Percentiles rank a stretch among this genome's conserved stretches.
These are phyloP conservation scores for Phytopythium ostracodes DNA, from an alignment of 352 stramenopile genomes.

Conservation along the genomic window DNA sequence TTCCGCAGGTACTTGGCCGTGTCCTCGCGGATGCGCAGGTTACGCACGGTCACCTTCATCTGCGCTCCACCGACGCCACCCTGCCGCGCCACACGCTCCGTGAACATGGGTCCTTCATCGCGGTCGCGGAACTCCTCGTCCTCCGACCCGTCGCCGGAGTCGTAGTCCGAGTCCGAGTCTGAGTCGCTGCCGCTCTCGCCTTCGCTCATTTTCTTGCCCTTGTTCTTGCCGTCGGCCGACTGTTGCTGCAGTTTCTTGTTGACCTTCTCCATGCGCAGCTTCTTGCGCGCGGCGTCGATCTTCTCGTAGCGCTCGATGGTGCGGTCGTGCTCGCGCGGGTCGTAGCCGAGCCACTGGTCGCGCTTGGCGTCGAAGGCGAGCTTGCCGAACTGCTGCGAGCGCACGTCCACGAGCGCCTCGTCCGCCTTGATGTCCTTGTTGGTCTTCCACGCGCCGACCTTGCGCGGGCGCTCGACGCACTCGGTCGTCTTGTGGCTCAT, in stretches of 20 bases:
- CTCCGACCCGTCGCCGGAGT: conserved; percentile 86
- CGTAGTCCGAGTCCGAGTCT: conserved; percentile 89
- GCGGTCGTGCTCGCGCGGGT: conserved; percentile 72
- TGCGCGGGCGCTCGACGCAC: conserved; percentile 92
- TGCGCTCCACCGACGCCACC: conserved; percentile 96
- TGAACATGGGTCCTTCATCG: conserved; percentile 92
- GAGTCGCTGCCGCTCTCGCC: conserved; percentile 40
- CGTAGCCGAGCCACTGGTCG: conserved; percentile 96
- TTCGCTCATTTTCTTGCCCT: conserved; percentile 20
- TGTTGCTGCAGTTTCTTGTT: conserved; percentile 66
- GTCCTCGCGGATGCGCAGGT: conserved; percentile 98
- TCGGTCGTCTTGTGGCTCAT: conserved; percentile 91
- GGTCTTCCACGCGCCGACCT: conserved; percentile 91
- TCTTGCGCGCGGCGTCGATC: conserved; percentile 75
- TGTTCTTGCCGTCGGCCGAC: conserved; percentile 34
- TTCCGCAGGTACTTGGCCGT: conserved; percentile 99
- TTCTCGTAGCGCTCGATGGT: conserved; percentile 82
- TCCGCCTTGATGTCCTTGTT: conserved; percentile 87
- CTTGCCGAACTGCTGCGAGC: conserved; percentile 89
- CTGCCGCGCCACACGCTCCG: conserved; percentile 92
- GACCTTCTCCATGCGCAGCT: conserved; percentile 72
- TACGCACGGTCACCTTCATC: conserved; percentile 97
- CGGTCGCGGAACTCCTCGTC: conserved; percentile 91
- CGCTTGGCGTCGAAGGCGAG: conserved; percentile 97
- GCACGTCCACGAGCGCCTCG: conserved; percentile 81